Evolutionary conservation across 805 yeast species (phyloP).

Genomic region (Ascoidea tarda): DNA sequence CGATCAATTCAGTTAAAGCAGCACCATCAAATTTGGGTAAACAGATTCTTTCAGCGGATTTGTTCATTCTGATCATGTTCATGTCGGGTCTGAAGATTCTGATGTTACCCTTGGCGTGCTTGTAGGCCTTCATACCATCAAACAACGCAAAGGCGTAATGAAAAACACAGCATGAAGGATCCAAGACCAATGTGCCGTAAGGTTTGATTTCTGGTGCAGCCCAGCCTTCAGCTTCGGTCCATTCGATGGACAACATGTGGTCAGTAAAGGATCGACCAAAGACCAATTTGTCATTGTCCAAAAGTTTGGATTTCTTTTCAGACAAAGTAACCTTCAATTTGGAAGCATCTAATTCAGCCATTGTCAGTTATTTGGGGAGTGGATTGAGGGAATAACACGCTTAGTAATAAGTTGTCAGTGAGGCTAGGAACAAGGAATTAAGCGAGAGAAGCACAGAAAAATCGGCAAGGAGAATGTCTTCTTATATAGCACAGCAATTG

Average conservation of each 20-base stretch:
- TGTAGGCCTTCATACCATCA: conserved; percentile 93
- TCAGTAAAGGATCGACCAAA: conserved; percentile 71
- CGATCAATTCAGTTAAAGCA: conserved; percentile 62
- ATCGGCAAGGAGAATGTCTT: too few relatives aligned
- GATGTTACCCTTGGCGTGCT: conserved; percentile 43
- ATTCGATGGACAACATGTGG: conserved; percentile 81
- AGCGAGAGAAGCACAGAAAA: too few relatives aligned
- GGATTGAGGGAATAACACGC: too few relatives aligned
- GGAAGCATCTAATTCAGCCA: background rate
- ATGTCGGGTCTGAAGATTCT: conserved; percentile 83
- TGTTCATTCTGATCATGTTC: conserved; percentile 87
- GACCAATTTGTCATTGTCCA: conserved; percentile 45
- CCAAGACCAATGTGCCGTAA: conserved; percentile 56
- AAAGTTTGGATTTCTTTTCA: conserved; percentile 32
- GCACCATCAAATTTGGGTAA: conserved; percentile 77
- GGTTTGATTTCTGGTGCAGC: conserved; percentile 79
- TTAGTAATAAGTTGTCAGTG: too few relatives aligned
- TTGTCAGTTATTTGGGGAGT: background rate
- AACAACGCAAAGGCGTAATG: conserved; percentile 93
- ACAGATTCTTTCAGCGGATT: conserved; percentile 78
- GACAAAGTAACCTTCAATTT: conserved; percentile 24
- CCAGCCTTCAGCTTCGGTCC: conserved; percentile 78
- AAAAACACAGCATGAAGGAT: conserved; percentile 83
- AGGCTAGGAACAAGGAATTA: too few relatives aligned
- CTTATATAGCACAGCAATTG: too few relatives aligned